Conservation (phyloP, 2,329 filamentous ascomycete species). For the Claviceps paspali region DNA sequence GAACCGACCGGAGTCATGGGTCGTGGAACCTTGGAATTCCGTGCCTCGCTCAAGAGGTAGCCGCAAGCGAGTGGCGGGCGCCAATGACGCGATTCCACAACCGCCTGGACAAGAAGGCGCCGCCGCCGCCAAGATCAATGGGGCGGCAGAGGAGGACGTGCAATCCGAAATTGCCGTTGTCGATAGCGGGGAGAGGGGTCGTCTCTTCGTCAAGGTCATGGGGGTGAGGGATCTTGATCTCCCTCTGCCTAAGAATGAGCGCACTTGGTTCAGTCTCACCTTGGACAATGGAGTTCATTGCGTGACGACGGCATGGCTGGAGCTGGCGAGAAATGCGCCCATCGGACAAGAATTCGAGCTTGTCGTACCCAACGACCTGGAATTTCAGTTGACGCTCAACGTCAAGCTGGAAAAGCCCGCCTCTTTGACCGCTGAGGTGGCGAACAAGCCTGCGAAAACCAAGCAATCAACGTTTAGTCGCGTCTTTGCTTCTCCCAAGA, state of each 20-base stretch:
- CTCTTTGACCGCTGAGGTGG: conserved; percentile 37
- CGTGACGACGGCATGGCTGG: conserved; percentile 90
- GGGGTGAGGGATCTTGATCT: conserved; percentile 92
- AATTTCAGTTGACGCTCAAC: conserved; percentile 94
- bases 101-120: conserved; percentile 81
- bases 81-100: conserved; percentile 56
- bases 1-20: conserved; percentile 78
- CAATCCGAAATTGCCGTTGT: conserved; percentile 42
- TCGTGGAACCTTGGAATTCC: conserved; percentile 91
- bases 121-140: conserved; percentile 45
- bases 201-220: conserved; percentile 96
- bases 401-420: conserved; percentile 82
- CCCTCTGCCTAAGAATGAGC: conserved; percentile 78
- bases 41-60: conserved; percentile 52
- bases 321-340: conserved; percentile 78
- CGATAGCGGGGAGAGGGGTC: conserved; percentile 73
- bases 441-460: conserved; percentile 43
- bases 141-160: conserved; percentile 54
- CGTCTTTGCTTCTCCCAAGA: conserved; percentile 88
- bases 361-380: conserved; percentile 91
- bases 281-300: conserved; percentile 98
- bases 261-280: conserved; percentile 87
- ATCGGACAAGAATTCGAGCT: conserved; percentile 98
- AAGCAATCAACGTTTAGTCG: conserved; percentile 86
- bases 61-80: conserved; percentile 30